phyloP scores from a whole-genome alignment of 192 early-diverging fungal genomes.

The Backusella circina region DNA sequence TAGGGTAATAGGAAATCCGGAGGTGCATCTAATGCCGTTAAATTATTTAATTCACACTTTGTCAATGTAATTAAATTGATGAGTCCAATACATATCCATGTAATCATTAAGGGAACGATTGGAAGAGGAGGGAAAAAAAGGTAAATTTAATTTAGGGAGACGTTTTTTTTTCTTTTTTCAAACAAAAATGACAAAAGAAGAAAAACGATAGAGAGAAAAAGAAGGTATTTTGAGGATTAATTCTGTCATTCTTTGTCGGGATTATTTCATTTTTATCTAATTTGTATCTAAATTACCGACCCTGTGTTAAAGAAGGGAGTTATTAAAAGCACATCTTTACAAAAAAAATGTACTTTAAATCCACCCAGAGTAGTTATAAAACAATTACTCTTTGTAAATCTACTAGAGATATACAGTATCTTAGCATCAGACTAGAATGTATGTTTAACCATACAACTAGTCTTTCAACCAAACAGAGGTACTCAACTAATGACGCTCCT shows the following conservation, averaged over 20 bases:
- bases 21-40: not conserved
- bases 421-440: no score
- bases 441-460: no score
- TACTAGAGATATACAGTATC: no score
- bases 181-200: not conserved
- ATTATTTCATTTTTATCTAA: slow-evolving; percentile 4
- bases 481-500: no score
- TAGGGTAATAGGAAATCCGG: not conserved
- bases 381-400: no score
- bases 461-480: no score
- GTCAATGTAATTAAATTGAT: slow-evolving; percentile 5
- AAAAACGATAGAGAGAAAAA: not conserved
- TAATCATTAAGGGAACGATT: not conserved
- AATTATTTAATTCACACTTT: not conserved
- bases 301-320: no score
- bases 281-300: not conserved
- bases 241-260: not conserved
- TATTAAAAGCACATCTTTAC: no score
- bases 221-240: not conserved
- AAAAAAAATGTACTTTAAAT: no score
- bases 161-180: not conserved
- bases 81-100: not conserved
- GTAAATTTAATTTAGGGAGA: not conserved
- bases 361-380: no score
- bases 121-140: not conserved